phyloP scores from a whole-genome alignment of 164 flowering plant genomes.

The Stephania japonica region DNA sequence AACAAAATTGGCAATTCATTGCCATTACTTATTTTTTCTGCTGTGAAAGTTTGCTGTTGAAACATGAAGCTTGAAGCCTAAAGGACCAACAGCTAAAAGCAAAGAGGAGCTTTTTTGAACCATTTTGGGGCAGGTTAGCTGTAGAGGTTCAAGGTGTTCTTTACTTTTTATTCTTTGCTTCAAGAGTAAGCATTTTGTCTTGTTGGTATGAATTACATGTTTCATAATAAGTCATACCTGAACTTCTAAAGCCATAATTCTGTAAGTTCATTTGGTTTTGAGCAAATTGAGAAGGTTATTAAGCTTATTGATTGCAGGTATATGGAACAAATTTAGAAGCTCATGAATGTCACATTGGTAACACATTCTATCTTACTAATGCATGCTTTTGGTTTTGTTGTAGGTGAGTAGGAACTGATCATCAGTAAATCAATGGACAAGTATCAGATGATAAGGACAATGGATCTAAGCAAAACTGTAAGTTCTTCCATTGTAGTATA shows the following conservation, averaged over 20 bases:
- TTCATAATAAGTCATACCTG: neutral
- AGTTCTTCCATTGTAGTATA: slow-evolving; percentile 18
- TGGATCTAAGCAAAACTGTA: slow-evolving; percentile 84
- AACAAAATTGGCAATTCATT: too few relatives aligned
- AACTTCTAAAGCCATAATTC: neutral
- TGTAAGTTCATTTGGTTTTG: neutral
- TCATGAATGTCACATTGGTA: neutral
- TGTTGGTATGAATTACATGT: neutral
- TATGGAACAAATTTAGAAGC: neutral
- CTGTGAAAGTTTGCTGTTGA: neutral
- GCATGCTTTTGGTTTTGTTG: slow-evolving; percentile 10
- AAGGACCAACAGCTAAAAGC: neutral
- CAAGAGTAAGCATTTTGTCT: neutral
- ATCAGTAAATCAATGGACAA: slow-evolving; percentile 61
- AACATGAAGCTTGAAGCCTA: neutral
- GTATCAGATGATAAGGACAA: slow-evolving; percentile 81
- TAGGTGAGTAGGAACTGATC: slow-evolving; percentile 73
- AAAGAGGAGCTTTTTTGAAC: neutral
- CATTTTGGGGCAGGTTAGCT: too few relatives aligned
- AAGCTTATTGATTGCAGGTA: neutral
- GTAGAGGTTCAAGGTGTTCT: neutral
- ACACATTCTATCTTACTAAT: neutral
- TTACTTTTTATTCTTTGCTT: neutral
- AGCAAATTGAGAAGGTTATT: neutral
- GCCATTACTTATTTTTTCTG: too few relatives aligned